phyloP scores from a whole-genome alignment of 1,139 yeast species.

The Candida frijolesensis region DNA sequence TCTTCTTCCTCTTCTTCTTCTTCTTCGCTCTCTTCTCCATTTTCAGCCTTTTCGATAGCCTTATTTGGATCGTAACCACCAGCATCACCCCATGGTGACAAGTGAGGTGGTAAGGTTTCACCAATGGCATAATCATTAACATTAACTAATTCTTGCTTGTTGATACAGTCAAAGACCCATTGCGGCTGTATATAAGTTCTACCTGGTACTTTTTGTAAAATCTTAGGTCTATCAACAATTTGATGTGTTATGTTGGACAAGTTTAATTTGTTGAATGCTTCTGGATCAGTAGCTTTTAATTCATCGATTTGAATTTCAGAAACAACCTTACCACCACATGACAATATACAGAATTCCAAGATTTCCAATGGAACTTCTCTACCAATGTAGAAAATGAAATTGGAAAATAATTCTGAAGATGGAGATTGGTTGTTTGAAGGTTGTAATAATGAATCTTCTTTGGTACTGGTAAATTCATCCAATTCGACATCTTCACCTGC shows the following conservation, averaged over 20 bases:
- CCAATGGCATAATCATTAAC: slow-evolving; percentile 90
- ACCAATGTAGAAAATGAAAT: slow-evolving; percentile 82
- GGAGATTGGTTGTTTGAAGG: slow-evolving; percentile 68
- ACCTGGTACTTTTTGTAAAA: slow-evolving; percentile 78
- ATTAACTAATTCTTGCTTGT: slow-evolving; percentile 71
- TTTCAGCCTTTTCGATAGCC: slow-evolving; percentile 29
- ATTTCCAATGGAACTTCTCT: slow-evolving; percentile 95
- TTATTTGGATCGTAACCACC: slow-evolving; percentile 86
- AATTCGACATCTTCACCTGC: slow-evolving; percentile 48
- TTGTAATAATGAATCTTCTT: slow-evolving; percentile 79
- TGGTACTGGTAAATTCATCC: slow-evolving; percentile 68
- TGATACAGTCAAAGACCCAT: slow-evolving; percentile 93
- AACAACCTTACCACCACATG: slow-evolving; percentile 85
- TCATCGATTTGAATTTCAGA: slow-evolving; percentile 90
- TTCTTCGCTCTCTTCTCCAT: slow-evolving; percentile 38
- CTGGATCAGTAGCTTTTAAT: slow-evolving; percentile 46
- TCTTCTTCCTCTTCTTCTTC: slow-evolving; percentile 52
- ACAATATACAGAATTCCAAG: slow-evolving; percentile 81
- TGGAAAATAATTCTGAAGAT: slow-evolving; percentile 65
- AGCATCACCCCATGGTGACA: slow-evolving; percentile 98
- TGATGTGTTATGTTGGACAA: slow-evolving; percentile 84
- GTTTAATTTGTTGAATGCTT: slow-evolving; percentile 51
- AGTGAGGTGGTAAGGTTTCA: slow-evolving; percentile 92
- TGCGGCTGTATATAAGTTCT: slow-evolving; percentile 96
- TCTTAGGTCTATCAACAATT: slow-evolving; percentile 87